These are phyloP conservation scores for Lipomyces chichibuensis DNA, from an alignment of 805 yeast genomes.

Conservation along the genomic window DNA sequence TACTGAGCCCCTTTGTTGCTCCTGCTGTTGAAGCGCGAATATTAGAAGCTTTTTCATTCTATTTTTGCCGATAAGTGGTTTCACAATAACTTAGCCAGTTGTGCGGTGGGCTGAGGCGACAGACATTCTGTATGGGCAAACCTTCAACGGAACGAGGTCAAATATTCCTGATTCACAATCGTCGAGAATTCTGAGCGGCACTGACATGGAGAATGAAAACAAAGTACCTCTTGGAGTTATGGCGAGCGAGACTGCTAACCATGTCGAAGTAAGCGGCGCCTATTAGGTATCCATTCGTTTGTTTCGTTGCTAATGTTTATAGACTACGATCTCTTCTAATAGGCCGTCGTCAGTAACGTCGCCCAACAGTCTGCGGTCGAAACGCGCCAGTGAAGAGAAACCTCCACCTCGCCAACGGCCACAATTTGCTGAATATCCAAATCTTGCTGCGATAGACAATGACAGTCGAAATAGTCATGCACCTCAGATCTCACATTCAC, in stretches of 20 bases:
- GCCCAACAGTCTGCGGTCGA: slow-evolving; percentile 4
- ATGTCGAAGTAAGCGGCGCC: background rate
- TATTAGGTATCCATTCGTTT: background rate
- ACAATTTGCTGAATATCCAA: slow-evolving; percentile 11
- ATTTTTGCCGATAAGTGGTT: background rate
- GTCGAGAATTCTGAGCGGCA: background rate
- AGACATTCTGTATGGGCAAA: background rate
- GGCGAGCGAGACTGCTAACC: background rate
- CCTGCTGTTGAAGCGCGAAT: background rate
- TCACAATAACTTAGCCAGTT: background rate
- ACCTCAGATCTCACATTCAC: background rate
- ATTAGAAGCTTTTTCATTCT: background rate
- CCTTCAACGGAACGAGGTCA: background rate
- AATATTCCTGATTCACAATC: background rate
- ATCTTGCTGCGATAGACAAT: background rate
- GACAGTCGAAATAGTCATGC: background rate
- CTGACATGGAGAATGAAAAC: background rate
- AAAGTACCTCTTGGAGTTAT: background rate
- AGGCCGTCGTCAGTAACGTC: background rate
- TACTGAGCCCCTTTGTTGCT: background rate
- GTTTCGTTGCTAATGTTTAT: background rate
- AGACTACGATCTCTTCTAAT: background rate
- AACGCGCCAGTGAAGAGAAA: slow-evolving; percentile 11
- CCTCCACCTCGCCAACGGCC: slow-evolving; percentile 19
- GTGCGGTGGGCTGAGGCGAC: background rate